Percentiles rank a stretch among this genome's conserved stretches.
Conservation (phyloP, 345 rosid genomes). For the Chamaenerion angustifolium region DNA sequence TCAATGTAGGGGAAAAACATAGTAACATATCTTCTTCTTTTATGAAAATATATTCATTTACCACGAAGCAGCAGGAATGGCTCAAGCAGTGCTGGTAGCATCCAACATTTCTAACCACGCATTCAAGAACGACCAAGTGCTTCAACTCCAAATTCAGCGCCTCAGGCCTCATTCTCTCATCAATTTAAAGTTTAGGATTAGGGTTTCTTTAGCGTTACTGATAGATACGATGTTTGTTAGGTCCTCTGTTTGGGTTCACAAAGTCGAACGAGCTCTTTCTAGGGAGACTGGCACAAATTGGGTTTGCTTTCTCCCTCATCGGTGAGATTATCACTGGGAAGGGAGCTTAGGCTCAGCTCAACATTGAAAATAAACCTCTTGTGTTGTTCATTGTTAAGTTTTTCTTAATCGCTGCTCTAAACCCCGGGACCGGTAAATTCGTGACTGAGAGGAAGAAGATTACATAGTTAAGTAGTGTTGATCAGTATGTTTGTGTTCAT, state of each 20-base stretch:
- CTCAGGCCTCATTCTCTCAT: conserved; percentile 34
- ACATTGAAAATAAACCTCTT: conserved; percentile 86
- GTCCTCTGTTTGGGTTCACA: conserved; percentile 91
- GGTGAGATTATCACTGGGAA: conserved; percentile 92
- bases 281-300: conserved; percentile 91
- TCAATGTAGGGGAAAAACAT: no score
- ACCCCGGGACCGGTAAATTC: conserved; percentile 89
- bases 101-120: conserved; percentile 43
- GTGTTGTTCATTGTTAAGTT: conserved; percentile 76
- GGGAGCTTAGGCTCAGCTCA: conserved; percentile 92
- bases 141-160: conserved; percentile 18
- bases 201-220: no score
- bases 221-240: conserved; percentile 12
- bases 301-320: conserved; percentile 83
- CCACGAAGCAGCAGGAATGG: conserved; percentile 18
- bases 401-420: conserved; percentile 87
- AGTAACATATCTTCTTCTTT: no score
- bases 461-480: no score
- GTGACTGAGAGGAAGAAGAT: conserved; percentile 51
- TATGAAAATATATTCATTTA: background rate
- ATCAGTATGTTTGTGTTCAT: no score
- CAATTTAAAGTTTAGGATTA: background rate
- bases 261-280: conserved; percentile 87
- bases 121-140: conserved; percentile 33
- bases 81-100: conserved; percentile 74